Evolutionary conservation across 2,329 filamentous ascomycete genomes (phyloP).

Genomic region (Colletotrichum scovillei): DNA sequence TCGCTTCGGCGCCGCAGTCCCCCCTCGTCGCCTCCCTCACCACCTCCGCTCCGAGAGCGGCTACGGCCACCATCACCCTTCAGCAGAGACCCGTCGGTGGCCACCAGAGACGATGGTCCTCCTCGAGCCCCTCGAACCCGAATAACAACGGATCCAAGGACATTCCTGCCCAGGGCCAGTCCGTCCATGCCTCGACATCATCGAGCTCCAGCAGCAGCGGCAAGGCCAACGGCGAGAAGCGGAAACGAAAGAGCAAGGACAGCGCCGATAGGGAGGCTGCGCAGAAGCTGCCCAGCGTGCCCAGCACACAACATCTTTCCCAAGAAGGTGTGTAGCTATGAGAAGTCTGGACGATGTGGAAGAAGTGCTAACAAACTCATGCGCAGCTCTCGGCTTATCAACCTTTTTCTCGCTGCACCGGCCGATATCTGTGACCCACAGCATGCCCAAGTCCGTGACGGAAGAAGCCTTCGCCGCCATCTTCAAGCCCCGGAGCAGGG

Average conservation of each 20-base stretch:
- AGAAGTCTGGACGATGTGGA: too few relatives aligned
- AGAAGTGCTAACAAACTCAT: constrained; percentile 8
- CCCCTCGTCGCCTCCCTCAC: constrained; percentile 56
- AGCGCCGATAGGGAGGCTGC: constrained; percentile 55
- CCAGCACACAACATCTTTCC: constrained; percentile 78
- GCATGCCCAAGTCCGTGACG: constrained; percentile 78
- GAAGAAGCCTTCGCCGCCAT: constrained; percentile 86
- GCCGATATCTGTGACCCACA: constrained; percentile 88
- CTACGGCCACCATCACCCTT: constrained; percentile 47
- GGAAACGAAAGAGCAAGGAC: constrained; percentile 70
- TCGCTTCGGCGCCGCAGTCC: constrained; percentile 58
- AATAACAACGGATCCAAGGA: constrained; percentile 67
- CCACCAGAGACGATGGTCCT: constrained; percentile 68
- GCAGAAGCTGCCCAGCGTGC: constrained; percentile 77
- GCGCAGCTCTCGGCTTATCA: constrained; percentile 83
- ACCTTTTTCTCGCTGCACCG: constrained; percentile 97
- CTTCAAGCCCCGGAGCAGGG: constrained; percentile 71
- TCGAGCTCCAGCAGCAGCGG: constrained; percentile 53
- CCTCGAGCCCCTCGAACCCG: constrained; percentile 72
- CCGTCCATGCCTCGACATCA: constrained; percentile 60
- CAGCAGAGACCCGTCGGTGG: constrained; percentile 37
- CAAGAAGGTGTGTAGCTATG: constrained; percentile 65
- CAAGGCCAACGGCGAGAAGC: constrained; percentile 62
- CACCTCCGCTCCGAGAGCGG: constrained; percentile 53
- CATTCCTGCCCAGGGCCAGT: constrained; percentile 57